Percentiles rank a stretch among this genome's conserved stretches.
phyloP scores from a whole-genome alignment of 1,284 basidiomycete genomes.

The Cerioporus squamosus region DNA sequence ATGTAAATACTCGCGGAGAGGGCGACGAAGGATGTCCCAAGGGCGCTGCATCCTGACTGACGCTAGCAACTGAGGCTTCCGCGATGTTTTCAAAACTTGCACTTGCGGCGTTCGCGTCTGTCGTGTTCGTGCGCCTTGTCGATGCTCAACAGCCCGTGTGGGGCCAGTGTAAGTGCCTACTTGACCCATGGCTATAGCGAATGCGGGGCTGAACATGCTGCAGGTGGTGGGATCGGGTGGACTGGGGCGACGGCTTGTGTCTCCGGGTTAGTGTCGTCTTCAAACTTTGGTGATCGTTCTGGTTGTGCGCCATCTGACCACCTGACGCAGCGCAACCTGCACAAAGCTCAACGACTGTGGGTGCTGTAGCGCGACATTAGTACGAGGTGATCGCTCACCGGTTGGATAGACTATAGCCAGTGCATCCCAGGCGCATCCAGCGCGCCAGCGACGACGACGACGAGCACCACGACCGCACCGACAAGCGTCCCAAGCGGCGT shows the following conservation, averaged over 20 bases:
- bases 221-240: conserved; percentile 47
- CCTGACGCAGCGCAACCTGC: conserved; percentile 36
- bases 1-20: conserved; percentile 1
- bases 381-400: not conserved
- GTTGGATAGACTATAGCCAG: conserved; percentile 47
- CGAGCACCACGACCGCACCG: conserved; percentile 29
- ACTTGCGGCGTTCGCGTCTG: conserved; percentile 16
- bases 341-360: conserved; percentile 43
- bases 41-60: not conserved
- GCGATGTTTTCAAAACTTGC: conserved; percentile 21
- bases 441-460: conserved; percentile 30
- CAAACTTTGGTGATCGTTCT: conserved; percentile 26
- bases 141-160: conserved; percentile 29
- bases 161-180: conserved; percentile 27
- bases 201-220: not conserved
- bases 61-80: not conserved
- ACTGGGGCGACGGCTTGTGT: conserved; percentile 44
- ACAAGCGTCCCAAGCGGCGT: conserved; percentile 25
- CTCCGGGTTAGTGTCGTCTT: conserved; percentile 37
- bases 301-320: not conserved
- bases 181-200: no score
- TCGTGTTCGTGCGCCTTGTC: conserved; percentile 19
- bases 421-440: conserved; percentile 41
- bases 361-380: conserved; percentile 17
- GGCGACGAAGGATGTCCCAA: not conserved